Conservation (phyloP, 148 eudicot species). For the Fagopyrum esculentum region DNA sequence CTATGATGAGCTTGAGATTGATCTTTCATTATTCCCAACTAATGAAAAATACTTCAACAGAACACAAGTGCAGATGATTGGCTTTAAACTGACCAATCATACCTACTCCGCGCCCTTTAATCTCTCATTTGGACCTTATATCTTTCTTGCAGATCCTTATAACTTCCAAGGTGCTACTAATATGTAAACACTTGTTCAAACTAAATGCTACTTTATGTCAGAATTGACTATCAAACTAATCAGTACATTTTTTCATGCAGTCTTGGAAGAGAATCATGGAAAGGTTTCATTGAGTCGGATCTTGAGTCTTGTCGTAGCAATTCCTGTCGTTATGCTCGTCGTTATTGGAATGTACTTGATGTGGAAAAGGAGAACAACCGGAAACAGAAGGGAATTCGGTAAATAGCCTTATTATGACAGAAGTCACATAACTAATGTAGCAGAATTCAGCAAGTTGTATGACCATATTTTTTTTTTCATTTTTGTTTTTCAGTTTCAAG, state of each 20-base stretch:
- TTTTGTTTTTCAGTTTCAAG: neutral
- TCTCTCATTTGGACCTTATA: slow-evolving; percentile 62
- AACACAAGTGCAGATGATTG: slow-evolving; percentile 57
- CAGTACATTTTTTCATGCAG: neutral
- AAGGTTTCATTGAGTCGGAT: slow-evolving; percentile 31
- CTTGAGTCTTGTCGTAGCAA: slow-evolving; percentile 43
- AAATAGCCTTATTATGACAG: slow-evolving; percentile 9
- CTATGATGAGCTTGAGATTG: slow-evolving; percentile 74
- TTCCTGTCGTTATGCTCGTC: slow-evolving; percentile 39
- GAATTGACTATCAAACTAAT: neutral
- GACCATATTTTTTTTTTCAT: neutral
- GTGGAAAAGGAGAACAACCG: slow-evolving; percentile 62
- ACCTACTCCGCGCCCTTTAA: slow-evolving; percentile 64
- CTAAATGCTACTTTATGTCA: neutral
- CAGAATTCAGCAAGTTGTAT: neutral
- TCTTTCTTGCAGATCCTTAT: slow-evolving; percentile 67
- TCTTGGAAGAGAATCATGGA: slow-evolving; percentile 15
- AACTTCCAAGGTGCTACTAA: slow-evolving; percentile 41
- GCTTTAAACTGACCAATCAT: slow-evolving; percentile 66
- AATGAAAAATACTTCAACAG: slow-evolving; percentile 44
- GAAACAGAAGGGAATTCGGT: slow-evolving; percentile 75
- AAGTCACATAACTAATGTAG: neutral
- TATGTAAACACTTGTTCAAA: neutral
- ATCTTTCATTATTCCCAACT: slow-evolving; percentile 66
- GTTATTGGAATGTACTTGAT: slow-evolving; percentile 61